phyloP scores from a whole-genome alignment of 2,329 filamentous ascomycete genomes.

The Kalaharituber pfeilii region DNA sequence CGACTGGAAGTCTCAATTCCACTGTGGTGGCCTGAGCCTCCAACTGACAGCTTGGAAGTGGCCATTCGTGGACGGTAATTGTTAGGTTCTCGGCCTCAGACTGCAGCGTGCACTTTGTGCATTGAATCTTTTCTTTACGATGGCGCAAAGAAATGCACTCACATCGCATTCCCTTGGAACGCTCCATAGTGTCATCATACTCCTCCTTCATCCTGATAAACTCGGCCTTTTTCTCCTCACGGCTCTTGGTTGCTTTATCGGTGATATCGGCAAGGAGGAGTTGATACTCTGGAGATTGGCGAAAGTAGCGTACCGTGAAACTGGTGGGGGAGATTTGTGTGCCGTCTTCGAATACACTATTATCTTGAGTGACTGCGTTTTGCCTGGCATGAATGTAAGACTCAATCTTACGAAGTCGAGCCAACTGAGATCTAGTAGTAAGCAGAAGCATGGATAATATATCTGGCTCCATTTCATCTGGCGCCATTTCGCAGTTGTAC shows the following conservation, averaged over 20 bases:
- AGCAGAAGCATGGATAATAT: conserved; percentile 31
- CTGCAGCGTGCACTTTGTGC: background rate
- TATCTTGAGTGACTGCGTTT: background rate
- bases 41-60: background rate
- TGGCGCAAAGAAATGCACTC: too few relatives aligned
- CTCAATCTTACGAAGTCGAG: conserved; percentile 32
- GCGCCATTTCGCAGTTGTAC: conserved; percentile 26
- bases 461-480: conserved; percentile 28
- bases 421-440: conserved; percentile 31
- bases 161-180: too few relatives aligned
- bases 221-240: conserved; percentile 26
- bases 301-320: conserved; percentile 36
- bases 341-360: background rate
- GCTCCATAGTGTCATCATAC: conserved; percentile 25
- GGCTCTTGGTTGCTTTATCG: conserved; percentile 1
- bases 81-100: background rate
- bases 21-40: background rate
- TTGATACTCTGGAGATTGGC: conserved; percentile 31
- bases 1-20: background rate
- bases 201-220: conserved; percentile 21
- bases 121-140: too few relatives aligned
- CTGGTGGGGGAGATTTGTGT: conserved; percentile 14
- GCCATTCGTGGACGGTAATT: background rate
- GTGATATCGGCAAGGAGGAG: conserved; percentile 3
- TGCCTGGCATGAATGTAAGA: conserved; percentile 24